Conservation (phyloP, 2,329 filamentous ascomycete genomes). For the Phoma sp. region DNA sequence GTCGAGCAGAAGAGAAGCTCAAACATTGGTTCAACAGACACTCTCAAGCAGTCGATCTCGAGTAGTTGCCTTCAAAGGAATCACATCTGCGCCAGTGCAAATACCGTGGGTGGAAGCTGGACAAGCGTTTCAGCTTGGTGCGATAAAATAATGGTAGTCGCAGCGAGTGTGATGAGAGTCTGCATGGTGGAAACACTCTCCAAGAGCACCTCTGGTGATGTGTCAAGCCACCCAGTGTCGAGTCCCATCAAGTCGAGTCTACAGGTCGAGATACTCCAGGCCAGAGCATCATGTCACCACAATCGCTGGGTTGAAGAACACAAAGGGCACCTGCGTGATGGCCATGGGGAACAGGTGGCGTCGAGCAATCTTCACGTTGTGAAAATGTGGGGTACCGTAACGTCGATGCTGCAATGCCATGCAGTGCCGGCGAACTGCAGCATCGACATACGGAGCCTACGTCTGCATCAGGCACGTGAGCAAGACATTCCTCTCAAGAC, state of each 20-base stretch:
- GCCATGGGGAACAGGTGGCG: not conserved
- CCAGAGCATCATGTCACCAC: not conserved
- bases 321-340: not conserved
- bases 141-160: too few species aligned
- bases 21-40: not conserved
- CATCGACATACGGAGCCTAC: not conserved
- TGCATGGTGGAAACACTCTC: not conserved
- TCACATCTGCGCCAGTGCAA: not conserved
- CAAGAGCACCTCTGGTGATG: not conserved
- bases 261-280: not conserved
- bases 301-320: not conserved
- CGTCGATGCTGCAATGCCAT: slow-evolving; percentile 7
- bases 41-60: too few species aligned
- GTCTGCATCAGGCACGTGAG: not conserved
- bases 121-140: not conserved
- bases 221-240: not conserved
- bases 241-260: not conserved
- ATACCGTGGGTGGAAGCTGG: not conserved
- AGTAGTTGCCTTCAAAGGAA: not conserved
- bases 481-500: not conserved
- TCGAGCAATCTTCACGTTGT: not conserved
- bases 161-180: not conserved
- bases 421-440: slow-evolving; percentile 12
- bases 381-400: slow-evolving; percentile 15
- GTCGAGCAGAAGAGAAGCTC: not conserved